A percentile compares a stretch with the other conserved stretches of the same genome.
Evolutionary conservation across 1,284 basidiomycete species (phyloP).

Genomic region (Ganoderma leucocontextum): DNA sequence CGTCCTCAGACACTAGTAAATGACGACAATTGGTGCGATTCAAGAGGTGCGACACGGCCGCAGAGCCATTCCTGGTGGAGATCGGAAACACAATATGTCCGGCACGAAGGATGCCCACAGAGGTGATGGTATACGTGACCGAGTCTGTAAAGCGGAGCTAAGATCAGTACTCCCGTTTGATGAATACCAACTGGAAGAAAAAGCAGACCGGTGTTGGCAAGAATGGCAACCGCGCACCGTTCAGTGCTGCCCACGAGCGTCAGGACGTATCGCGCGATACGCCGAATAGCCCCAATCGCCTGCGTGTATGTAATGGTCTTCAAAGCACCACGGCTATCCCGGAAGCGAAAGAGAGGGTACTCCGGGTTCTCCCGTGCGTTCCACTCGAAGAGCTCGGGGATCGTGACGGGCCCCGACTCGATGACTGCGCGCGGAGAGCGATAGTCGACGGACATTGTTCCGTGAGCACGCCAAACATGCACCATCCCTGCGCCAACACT

Average conservation of each 20-base stretch:
- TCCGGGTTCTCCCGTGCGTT: slow-evolving; percentile 15
- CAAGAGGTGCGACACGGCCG: slow-evolving; percentile 34
- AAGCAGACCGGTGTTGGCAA: slow-evolving; percentile 30
- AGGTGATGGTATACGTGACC: slow-evolving; percentile 41
- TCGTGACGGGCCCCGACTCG: slow-evolving; percentile 3
- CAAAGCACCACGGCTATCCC: neutral
- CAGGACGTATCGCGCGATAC: slow-evolving; percentile 6
- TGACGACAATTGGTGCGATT: slow-evolving; percentile 12
- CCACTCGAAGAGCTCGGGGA: slow-evolving; percentile 21
- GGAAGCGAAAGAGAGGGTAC: slow-evolving; percentile 20
- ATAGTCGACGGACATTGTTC: slow-evolving; percentile 6
- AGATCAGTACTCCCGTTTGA: neutral
- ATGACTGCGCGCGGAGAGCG: slow-evolving; percentile 16
- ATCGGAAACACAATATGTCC: slow-evolving; percentile 40
- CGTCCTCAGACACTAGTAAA: slow-evolving; percentile 26
- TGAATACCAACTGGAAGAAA: neutral
- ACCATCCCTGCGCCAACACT: neutral
- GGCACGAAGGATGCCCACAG: slow-evolving; percentile 41
- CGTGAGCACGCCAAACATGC: neutral
- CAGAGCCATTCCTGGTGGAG: slow-evolving; percentile 31
- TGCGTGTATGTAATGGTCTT: slow-evolving; percentile 14
- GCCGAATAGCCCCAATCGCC: slow-evolving; percentile 9
- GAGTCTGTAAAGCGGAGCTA: slow-evolving; percentile 34
- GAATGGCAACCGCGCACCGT: slow-evolving; percentile 23
- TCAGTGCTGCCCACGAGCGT: slow-evolving; percentile 2